Conservation (phyloP, 2,329 filamentous ascomycete species). For the Lasiodiplodia theobromae region DNA sequence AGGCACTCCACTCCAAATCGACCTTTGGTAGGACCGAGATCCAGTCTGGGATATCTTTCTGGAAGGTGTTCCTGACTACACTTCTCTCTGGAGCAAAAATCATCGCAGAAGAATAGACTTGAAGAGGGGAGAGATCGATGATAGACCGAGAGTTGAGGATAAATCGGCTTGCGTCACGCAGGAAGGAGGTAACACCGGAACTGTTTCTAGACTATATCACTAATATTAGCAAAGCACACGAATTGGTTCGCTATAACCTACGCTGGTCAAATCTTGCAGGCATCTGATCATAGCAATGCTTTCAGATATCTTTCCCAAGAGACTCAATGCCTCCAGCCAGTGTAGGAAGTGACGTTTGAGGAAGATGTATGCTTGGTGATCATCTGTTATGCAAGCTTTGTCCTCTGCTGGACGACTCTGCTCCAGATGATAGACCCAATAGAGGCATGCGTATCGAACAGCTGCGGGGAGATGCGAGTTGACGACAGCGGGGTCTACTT, state of each 20-base stretch:
- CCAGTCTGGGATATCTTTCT: conserved; percentile 28
- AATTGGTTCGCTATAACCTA: conserved; percentile 31
- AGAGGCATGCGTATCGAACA: conserved; percentile 49
- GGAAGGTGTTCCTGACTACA: conserved; percentile 32
- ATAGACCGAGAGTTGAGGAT: conserved; percentile 35
- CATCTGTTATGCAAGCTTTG: conserved; percentile 37
- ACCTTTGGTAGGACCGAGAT: conserved; percentile 30
- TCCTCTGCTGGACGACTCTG: conserved; percentile 31
- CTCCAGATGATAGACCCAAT: conserved; percentile 49
- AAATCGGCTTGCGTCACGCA: conserved; percentile 46
- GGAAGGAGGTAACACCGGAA: conserved; percentile 32
- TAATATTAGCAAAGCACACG: neutral
- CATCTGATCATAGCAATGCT: conserved; percentile 35
- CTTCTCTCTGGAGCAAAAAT: conserved; percentile 43
- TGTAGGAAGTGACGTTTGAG: conserved; percentile 50
- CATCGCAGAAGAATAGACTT: conserved; percentile 48
- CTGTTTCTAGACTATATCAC: conserved; percentile 30
- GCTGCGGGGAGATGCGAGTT: conserved; percentile 32
- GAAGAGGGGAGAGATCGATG: conserved; percentile 44
- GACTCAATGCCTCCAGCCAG: conserved; percentile 55
- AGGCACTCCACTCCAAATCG: conserved; percentile 10
- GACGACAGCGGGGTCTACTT: conserved; percentile 32
- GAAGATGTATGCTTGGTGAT: conserved; percentile 44
- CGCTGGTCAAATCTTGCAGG: conserved; percentile 31
- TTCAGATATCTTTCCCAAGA: conserved; percentile 38